Base-by-base conservation (phyloP, 1,139 yeast species). In the Meyerozyma elateridarum region DNA sequence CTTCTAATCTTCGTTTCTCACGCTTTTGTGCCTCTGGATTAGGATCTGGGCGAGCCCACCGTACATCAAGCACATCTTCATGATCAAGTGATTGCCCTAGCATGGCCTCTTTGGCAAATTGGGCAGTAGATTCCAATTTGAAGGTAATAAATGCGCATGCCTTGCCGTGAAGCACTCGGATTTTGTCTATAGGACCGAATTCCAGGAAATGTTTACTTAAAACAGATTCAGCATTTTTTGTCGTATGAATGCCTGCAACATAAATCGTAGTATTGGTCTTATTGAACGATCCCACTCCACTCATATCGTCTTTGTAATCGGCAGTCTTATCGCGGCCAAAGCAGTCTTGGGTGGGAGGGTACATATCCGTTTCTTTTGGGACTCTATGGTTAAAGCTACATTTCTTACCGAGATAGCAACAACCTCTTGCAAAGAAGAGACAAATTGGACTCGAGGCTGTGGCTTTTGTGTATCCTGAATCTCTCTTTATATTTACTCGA, bases 51-150 rank as follows among this genome's bases (percentile, higher is more conserved):
- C 76, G 79, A 0, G 97, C 95, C 97, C 97, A 91, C 40, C 88
- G 70, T 2, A 89, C 75, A 40, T 70, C 72, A 33, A 89, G 52
- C 0, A 84, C 68, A 39, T 85, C 95, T 31, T 75, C 69, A 7
- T 71, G 78, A 15, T 61, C 64, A 18, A 89, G 56, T 5, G 85
- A 70, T 51, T 91, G 97, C 35, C 79, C 78, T 28, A 80, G 75
- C 95, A 88, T 84, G 2, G 95, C 95, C 52, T 88, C 97, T 49
- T 85, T 85, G 1, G 95, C 96, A 64, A 89, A 89, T 54, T 89
- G 96, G 0, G 96, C 96, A 49, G 74, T 79, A 19, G 69, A 54
- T 46, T 85, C 95, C 27, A 69, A 55, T 35, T 67, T 66, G 52
- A 64, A 91, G 1, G 85, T 81, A 6, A 91, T 73, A 59, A 91